phyloP scores from a whole-genome alignment of 2,329 filamentous ascomycete genomes.

The Scedosporium minutisporum region DNA sequence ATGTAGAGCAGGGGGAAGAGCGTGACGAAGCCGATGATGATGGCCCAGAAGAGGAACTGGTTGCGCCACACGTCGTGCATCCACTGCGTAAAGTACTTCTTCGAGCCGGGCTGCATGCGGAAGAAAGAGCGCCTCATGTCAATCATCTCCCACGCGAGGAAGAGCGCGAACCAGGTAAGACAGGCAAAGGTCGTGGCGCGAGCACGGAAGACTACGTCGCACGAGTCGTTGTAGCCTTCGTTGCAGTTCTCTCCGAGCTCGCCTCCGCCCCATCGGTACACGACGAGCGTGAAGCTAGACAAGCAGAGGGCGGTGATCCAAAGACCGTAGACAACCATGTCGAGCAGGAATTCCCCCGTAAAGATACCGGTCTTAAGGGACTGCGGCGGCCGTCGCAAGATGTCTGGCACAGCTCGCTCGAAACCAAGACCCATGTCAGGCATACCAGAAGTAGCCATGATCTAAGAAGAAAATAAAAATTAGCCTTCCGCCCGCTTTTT shows the following conservation, averaged over 20 bases:
- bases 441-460: constrained; percentile 67
- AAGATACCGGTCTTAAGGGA: constrained; percentile 53
- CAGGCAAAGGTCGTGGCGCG: constrained; percentile 65
- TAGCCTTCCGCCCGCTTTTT: no score
- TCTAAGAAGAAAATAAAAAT: constrained; percentile 19
- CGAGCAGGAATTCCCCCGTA: constrained; percentile 54
- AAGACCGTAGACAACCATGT: constrained; percentile 59
- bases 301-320: constrained; percentile 60
- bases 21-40: constrained; percentile 37
- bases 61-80: constrained; percentile 60
- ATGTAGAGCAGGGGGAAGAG: constrained; percentile 49
- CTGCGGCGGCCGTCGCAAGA: constrained; percentile 59
- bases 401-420: constrained; percentile 59
- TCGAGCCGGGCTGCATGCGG: constrained; percentile 56
- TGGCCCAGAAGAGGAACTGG: constrained; percentile 59
- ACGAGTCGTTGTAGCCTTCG: constrained; percentile 39
- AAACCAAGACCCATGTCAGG: constrained; percentile 72
- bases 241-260: constrained; percentile 52
- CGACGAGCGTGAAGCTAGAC: constrained; percentile 51
- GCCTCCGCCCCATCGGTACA: constrained; percentile 55
- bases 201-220: constrained; percentile 58
- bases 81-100: constrained; percentile 56
- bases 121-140: constrained; percentile 66
- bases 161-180: constrained; percentile 67
- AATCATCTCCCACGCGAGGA: constrained; percentile 72